A percentile compares a stretch with the other conserved stretches of the same genome.
Conservation (phyloP, 2,329 filamentous ascomycete species). For the Sarocladiaceae sp. region DNA sequence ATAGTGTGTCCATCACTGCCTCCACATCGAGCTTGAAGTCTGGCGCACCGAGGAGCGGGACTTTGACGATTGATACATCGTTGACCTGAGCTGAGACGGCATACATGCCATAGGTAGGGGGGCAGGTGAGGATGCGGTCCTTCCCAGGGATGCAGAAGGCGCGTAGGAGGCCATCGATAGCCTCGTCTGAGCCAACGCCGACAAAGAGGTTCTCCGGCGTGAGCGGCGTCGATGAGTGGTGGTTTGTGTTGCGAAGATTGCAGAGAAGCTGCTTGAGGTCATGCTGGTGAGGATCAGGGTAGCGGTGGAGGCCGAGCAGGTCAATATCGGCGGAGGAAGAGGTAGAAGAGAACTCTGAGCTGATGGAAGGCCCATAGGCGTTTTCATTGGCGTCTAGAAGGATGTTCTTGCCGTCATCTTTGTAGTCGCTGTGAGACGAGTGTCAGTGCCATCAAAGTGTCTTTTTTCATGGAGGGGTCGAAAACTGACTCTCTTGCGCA, state of each 20-base stretch:
- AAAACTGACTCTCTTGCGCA: conserved; percentile 70
- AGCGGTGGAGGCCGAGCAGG: conserved; percentile 79
- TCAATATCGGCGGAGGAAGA: conserved; percentile 49
- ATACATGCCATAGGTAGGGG: conserved; percentile 99
- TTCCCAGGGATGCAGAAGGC: conserved; percentile 84
- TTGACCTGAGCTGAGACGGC: conserved; percentile 90
- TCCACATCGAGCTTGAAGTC: conserved; percentile 68
- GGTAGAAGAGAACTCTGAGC: conserved; percentile 36
- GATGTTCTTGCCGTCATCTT: conserved; percentile 93
- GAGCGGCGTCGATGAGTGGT: conserved; percentile 67
- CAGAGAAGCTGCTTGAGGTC: conserved; percentile 84
- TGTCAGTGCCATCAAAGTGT: conserved; percentile 15
- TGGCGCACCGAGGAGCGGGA: conserved; percentile 70
- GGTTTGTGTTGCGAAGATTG: conserved; percentile 76
- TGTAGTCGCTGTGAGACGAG: conserved; percentile 71
- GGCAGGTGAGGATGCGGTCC: conserved; percentile 90
- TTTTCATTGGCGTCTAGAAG: conserved; percentile 98
- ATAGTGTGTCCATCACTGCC: conserved; percentile 60
- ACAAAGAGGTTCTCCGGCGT: conserved; percentile 84
- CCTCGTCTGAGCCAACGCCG: conserved; percentile 93
- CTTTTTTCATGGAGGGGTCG: conserved; percentile 8
- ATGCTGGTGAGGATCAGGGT: conserved; percentile 91
- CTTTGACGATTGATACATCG: conserved; percentile 77
- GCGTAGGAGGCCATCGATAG: conserved; percentile 86
- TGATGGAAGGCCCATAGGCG: conserved; percentile 78